phyloP scores from a whole-genome alignment of 768 basidiomycete genomes.

The Serendipita sp. region DNA sequence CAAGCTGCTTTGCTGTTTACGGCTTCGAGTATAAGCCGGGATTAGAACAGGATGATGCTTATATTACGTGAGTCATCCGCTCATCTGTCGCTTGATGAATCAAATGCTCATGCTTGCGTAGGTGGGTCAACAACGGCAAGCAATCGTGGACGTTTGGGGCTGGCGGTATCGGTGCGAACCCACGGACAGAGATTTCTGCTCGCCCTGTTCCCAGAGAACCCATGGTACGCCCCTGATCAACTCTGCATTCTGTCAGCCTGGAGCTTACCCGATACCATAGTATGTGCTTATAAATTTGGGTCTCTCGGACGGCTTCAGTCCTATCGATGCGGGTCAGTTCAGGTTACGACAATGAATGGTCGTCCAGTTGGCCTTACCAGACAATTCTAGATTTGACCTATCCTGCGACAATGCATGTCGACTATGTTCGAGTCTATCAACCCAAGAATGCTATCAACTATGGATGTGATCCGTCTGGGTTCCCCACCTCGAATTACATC shows the following conservation, averaged over 20 bases:
- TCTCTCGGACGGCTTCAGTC: slow-evolving; percentile 34
- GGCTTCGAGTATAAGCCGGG: slow-evolving; percentile 76
- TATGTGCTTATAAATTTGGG: slow-evolving; percentile 53
- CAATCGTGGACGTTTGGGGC: slow-evolving; percentile 56
- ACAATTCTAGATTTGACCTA: slow-evolving; percentile 53
- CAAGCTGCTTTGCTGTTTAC: slow-evolving; percentile 42
- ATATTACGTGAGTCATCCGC: slow-evolving; percentile 8
- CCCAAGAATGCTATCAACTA: slow-evolving; percentile 50
- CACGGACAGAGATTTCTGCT: slow-evolving; percentile 41
- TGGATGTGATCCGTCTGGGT: slow-evolving; percentile 68
- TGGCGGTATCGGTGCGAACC: slow-evolving; percentile 47
- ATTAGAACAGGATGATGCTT: slow-evolving; percentile 44
- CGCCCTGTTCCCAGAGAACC: slow-evolving; percentile 72
- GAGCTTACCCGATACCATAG: not conserved
- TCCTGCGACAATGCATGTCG: slow-evolving; percentile 61
- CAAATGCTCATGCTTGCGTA: slow-evolving; percentile 34
- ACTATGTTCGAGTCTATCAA: slow-evolving; percentile 89
- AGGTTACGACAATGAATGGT: not conserved
- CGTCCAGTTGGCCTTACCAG: slow-evolving; percentile 20
- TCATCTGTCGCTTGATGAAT: slow-evolving; percentile 8
- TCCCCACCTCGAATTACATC: slow-evolving; percentile 76
- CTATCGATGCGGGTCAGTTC: slow-evolving; percentile 9
- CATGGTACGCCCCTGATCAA: slow-evolving; percentile 34
- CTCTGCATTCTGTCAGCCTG: not conserved
- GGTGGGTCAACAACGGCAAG: slow-evolving; percentile 53